phyloP scores from a whole-genome alignment of 1,284 basidiomycete genomes.

The Trametes hirsuta region DNA sequence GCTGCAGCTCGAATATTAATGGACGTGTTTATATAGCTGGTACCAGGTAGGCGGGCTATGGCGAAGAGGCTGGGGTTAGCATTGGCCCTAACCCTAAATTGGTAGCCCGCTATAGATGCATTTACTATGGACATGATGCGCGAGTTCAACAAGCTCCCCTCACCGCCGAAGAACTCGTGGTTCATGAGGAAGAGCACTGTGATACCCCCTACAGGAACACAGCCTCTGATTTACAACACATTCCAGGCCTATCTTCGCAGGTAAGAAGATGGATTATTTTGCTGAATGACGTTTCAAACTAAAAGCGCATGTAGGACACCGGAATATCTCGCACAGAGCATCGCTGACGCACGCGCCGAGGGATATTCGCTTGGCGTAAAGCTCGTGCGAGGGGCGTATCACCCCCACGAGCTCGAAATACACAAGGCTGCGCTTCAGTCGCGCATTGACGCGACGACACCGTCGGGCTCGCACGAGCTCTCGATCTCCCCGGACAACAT shows the following conservation, averaged over 20 bases:
- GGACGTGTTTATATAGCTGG: constrained; percentile 48
- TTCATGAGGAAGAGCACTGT: constrained; percentile 6
- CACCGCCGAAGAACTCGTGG: constrained; percentile 29
- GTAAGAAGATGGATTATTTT: constrained; percentile 36
- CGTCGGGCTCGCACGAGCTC: constrained; percentile 33
- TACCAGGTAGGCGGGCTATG: constrained; percentile 51
- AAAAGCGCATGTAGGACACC: constrained; percentile 53
- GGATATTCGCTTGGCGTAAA: constrained; percentile 90
- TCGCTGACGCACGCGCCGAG: constrained; percentile 68
- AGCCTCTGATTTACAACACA: constrained; percentile 78
- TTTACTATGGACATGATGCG: constrained; percentile 74
- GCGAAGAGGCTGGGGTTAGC: neutral
- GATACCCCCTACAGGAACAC: constrained; percentile 32
- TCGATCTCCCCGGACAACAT: constrained; percentile 59
- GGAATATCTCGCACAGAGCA: constrained; percentile 65
- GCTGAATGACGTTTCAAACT: too few species aligned
- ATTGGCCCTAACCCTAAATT: constrained; percentile 11
- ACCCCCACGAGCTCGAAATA: constrained; percentile 74
- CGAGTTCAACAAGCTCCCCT: constrained; percentile 67
- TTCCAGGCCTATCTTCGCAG: constrained; percentile 86
- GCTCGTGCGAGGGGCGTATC: constrained; percentile 94
- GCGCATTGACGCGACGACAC: constrained; percentile 30
- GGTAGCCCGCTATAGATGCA: constrained; percentile 80
- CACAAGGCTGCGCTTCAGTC: constrained; percentile 37
- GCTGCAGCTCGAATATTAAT: neutral